These are phyloP conservation scores for Ascochyta fabae DNA, from an alignment of 2,329 filamentous ascomycete genomes.

Conservation along the genomic window DNA sequence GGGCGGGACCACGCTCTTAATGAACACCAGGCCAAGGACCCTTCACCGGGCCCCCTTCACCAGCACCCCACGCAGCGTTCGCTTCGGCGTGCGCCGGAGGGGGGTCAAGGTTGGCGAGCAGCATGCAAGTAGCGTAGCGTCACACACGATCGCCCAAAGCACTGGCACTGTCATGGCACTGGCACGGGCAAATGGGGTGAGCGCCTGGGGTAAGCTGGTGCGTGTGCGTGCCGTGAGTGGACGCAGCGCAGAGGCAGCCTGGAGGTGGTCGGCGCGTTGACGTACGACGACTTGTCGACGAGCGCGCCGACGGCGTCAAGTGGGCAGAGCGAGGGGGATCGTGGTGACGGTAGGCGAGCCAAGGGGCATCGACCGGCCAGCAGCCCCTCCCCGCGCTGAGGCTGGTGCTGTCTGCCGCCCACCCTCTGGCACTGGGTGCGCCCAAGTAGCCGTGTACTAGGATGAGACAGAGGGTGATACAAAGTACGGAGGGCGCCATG, in stretches of 20 bases:
- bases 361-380: not conserved
- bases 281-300: not conserved
- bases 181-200: slow-evolving; percentile 19
- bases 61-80: slow-evolving; percentile 4
- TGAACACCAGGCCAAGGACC: not conserved
- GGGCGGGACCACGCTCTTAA: slow-evolving; percentile 4
- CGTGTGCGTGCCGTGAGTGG: slow-evolving; percentile 20
- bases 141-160: slow-evolving; percentile 15
- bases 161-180: not conserved
- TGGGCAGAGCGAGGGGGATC: not conserved
- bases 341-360: slow-evolving; percentile 5
- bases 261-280: slow-evolving; percentile 3
- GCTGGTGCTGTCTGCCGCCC: not conserved
- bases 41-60: too few species aligned
- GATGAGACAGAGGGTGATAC: slow-evolving; percentile 3
- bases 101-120: slow-evolving; percentile 8
- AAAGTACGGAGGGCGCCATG: slow-evolving; percentile 1
- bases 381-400: not conserved
- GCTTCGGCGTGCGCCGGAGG: slow-evolving; percentile 16
- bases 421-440: not conserved
- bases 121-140: slow-evolving; percentile 19
- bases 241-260: slow-evolving; percentile 16
- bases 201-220: slow-evolving; percentile 22
- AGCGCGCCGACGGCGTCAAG: too few species aligned
- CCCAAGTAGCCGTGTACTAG: not conserved